A percentile compares a stretch with the other conserved stretches of the same genome.
phyloP scores from a whole-genome alignment of 179 eudicot genomes.

The Spinacia oleracea region DNA sequence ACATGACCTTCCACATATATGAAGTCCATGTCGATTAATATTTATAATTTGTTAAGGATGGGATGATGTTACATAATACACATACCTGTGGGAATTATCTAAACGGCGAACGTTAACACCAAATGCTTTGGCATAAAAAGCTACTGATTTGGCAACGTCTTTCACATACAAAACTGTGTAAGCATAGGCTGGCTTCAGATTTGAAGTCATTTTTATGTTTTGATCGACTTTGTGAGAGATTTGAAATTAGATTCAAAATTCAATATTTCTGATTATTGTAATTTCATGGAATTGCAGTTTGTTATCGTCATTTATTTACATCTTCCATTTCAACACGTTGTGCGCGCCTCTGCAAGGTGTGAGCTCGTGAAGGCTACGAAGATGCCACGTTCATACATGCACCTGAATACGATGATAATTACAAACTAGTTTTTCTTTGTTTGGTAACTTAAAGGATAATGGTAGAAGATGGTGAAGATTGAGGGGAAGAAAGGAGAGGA shows the following conservation, averaged over 20 bases:
- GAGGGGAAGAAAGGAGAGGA: no score
- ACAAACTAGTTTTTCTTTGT: no score
- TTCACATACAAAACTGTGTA: slow-evolving; percentile 81
- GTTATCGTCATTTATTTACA: not conserved
- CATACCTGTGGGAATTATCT: slow-evolving; percentile 68
- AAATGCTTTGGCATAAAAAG: slow-evolving; percentile 77
- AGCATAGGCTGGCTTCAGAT: slow-evolving; percentile 58
- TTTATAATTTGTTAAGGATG: no score
- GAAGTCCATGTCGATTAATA: no score
- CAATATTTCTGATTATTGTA: not conserved
- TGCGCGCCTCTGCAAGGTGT: slow-evolving; percentile 12
- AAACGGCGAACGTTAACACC: slow-evolving; percentile 73
- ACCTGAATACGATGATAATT: no score
- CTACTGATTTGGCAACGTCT: slow-evolving; percentile 80
- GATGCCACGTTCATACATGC: not conserved
- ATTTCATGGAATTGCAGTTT: not conserved
- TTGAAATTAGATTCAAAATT: not conserved
- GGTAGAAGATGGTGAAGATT: no score
- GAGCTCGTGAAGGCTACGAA: not conserved
- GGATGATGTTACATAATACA: slow-evolving; percentile 26
- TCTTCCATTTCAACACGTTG: slow-evolving; percentile 15
- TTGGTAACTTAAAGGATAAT: no score
- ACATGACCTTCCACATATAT: no score
- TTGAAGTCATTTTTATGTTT: slow-evolving; percentile 39
- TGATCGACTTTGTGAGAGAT: not conserved